These are phyloP conservation scores for Fragaria nilgerrensis DNA, from an alignment of 306 rosid genomes.

Conservation along the genomic window DNA sequence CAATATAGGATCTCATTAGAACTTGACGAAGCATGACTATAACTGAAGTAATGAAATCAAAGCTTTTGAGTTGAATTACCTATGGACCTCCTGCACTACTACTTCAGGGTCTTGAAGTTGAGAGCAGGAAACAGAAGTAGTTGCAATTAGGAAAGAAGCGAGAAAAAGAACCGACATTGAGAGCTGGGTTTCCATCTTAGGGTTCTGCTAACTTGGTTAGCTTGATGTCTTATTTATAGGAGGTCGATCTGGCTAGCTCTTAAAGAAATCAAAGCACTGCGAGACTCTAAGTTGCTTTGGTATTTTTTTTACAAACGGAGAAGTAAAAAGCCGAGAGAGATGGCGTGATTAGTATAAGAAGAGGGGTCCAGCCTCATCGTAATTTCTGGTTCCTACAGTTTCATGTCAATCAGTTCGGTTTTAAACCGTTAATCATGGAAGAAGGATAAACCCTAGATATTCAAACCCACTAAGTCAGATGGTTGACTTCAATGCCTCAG, in stretches of 20 bases:
- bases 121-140: slow-evolving; percentile 34
- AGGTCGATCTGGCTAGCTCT: neutral
- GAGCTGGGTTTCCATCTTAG: slow-evolving; percentile 3
- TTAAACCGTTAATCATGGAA: slow-evolving; percentile 41
- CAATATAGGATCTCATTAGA: neutral
- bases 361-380: slow-evolving; percentile 39
- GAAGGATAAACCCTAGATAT: neutral
- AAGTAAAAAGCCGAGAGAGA: slow-evolving; percentile 73
- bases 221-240: neutral
- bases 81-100: slow-evolving; percentile 71
- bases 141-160: slow-evolving; percentile 18
- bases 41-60: neutral
- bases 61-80: slow-evolving; percentile 30
- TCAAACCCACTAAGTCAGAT: slow-evolving; percentile 36
- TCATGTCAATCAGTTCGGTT: slow-evolving; percentile 24
- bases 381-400: slow-evolving; percentile 31
- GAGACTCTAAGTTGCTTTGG: neutral
- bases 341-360: slow-evolving; percentile 73
- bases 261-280: neutral
- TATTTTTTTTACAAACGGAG: slow-evolving; percentile 27
- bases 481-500: slow-evolving; percentile 40
- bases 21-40: neutral
- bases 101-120: slow-evolving; percentile 54
- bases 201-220: neutral
- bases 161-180: slow-evolving; percentile 32